phyloP scores from a whole-genome alignment of 2,329 filamentous ascomycete genomes.

The Phialocephala sp. region DNA sequence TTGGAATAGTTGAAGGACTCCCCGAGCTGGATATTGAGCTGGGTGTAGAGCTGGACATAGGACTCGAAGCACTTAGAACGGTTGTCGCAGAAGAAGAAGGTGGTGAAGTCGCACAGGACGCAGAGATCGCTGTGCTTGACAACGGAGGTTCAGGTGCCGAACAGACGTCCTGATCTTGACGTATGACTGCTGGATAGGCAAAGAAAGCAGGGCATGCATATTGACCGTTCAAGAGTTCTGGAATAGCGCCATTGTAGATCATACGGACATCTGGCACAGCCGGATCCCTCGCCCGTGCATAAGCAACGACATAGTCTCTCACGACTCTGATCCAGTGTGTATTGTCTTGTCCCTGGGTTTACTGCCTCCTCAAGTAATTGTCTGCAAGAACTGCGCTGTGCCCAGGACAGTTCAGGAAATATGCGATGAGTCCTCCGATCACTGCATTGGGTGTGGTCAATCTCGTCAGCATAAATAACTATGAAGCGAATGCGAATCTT shows the following conservation, averaged over 20 bases:
- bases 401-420: neutral
- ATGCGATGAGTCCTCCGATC: neutral
- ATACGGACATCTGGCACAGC: neutral
- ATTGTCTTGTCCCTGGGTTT: neutral
- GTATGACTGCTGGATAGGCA: neutral
- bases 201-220: neutral
- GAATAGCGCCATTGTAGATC: constrained; percentile 2
- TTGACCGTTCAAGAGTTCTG: neutral
- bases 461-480: neutral
- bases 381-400: neutral
- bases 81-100: no score
- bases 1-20: no score
- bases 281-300: neutral
- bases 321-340: neutral
- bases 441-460: neutral
- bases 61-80: no score
- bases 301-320: neutral
- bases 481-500: neutral
- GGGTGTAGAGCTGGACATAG: no score
- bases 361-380: neutral
- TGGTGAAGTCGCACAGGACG: no score
- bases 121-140: no score
- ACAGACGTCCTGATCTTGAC: neutral
- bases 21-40: no score
- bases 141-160: no score